Conservation (phyloP, 805 yeast species). For the Candida nanaspora region DNA sequence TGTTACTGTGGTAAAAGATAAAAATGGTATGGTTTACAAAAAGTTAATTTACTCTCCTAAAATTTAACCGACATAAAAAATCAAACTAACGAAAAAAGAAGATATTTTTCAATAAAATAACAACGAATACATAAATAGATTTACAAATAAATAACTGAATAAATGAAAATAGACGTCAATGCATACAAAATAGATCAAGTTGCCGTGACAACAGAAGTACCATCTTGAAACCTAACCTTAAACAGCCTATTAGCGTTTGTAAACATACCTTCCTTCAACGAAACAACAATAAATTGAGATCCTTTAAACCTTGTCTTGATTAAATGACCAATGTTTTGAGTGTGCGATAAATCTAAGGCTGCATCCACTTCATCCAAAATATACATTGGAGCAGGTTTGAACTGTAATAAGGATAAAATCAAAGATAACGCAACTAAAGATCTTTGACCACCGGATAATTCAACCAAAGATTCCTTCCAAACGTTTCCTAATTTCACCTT, state of each 20-base stretch:
- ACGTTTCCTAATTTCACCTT: constrained; percentile 84
- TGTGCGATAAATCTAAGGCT: constrained; percentile 92
- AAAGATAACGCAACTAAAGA: constrained; percentile 89
- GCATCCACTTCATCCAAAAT: constrained; percentile 98
- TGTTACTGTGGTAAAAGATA: constrained; percentile 3
- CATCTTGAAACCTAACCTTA: constrained; percentile 91
- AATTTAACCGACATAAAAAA: not conserved
- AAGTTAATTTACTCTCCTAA: constrained; percentile 12
- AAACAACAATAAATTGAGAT: constrained; percentile 93
- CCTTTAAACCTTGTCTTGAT: constrained; percentile 94
- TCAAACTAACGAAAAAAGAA: not conserved
- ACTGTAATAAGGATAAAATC: constrained; percentile 85
- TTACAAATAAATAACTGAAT: not conserved
- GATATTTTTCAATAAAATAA: not conserved
- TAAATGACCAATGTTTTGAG: constrained; percentile 94
- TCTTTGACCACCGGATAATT: constrained; percentile 94
- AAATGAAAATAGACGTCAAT: not conserved
- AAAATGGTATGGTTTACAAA: constrained; percentile 17
- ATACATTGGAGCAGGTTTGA: constrained; percentile 98
- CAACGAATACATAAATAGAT: not conserved
- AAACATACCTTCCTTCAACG: constrained; percentile 97
- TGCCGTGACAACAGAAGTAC: constrained; percentile 84
- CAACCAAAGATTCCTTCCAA: constrained; percentile 95
- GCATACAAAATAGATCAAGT: constrained; percentile 35
- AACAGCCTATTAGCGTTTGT: constrained; percentile 94